A percentile compares a stretch with the other conserved stretches of the same genome.
Conservation (phyloP, 129 eudicot genomes). For the Chrysanthemum lavandulifolium region DNA sequence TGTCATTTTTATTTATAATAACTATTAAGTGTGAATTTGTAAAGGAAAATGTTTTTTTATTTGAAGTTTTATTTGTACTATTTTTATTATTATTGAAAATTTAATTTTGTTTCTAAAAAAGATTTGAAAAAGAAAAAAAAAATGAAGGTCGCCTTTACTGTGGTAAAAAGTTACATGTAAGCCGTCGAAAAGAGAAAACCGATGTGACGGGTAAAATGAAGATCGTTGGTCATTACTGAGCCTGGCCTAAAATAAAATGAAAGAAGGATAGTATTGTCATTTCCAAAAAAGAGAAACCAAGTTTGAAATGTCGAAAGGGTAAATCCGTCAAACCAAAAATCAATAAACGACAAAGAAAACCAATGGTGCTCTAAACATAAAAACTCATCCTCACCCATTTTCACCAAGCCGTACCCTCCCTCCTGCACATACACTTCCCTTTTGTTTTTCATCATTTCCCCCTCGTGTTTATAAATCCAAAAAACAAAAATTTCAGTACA, state of each 20-base stretch:
- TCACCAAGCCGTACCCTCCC: conserved; percentile 16
- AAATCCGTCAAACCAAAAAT: conserved; percentile 6
- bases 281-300: background rate
- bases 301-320: conserved; percentile 24
- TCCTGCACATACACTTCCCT: background rate
- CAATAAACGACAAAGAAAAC: conserved; percentile 25
- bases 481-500: conserved; percentile 18
- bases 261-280: background rate
- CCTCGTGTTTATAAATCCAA: conserved; percentile 32
- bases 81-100: no score
- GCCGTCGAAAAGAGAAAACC: background rate
- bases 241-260: background rate
- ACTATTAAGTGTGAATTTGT: no score
- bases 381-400: conserved; percentile 28
- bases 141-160: no score
- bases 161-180: no score
- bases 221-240: background rate
- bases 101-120: no score
- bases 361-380: conserved; percentile 10
- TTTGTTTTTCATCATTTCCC: background rate
- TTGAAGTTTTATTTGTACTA: no score
- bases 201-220: background rate
- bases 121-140: no score
- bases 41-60: no score
- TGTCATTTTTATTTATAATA: no score